Base-by-base conservation (phyloP, 352 stramenopile species). In the Pythium vanterpoolii region DNA sequence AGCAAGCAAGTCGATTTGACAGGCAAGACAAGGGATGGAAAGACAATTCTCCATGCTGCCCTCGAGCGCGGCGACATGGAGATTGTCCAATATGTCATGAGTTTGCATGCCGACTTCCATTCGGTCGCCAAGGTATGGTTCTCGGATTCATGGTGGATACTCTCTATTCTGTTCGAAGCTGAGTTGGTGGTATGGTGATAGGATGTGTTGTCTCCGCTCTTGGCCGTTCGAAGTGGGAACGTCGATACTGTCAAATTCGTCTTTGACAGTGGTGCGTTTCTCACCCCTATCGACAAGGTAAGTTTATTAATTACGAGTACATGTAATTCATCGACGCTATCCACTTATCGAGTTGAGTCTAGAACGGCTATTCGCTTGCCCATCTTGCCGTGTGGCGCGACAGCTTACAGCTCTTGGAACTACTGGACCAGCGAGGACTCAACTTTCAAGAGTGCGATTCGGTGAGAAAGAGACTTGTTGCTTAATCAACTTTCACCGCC, bases 321-420 rank as follows among this genome's bases (percentile, higher is more conserved):
- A 4, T 42, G 34, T 42, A 42, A 42, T 8, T n/a, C 43, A 49
- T 18, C n/a, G 40, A 46, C 19, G 1, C 23, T 1, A 33, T 49
- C 23, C 8, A 19, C 21, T 49, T 2, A 49, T 16, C 14, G 6
- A 24, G 16, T 18, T 23, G 11, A 21, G 14, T 52, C 10, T 31
- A 61, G 54, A 46, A 61, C 11, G 54, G 54, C 6, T 61, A 61
- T 31, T 54, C 54, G 11, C 19, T 51, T 1, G 30, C 26, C 28
- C 54, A 61, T 34, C 7, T 61, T 26, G 54, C 54, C 0, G 33
- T 61, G 1, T 61, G 54, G 54, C 43, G 31, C 2, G 43, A 61
- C 31, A 61, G 28, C n/a, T 9, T 61, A 4, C 16, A 24, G 11
- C 36, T 64, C 18, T 23, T 64, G 3, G 21, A 51, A 14, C 23